A percentile compares a stretch with the other conserved stretches of the same genome.
Evolutionary conservation across 2,329 filamentous ascomycete species (phyloP).

Genomic region (Ophiostoma novo-ulmi): DNA sequence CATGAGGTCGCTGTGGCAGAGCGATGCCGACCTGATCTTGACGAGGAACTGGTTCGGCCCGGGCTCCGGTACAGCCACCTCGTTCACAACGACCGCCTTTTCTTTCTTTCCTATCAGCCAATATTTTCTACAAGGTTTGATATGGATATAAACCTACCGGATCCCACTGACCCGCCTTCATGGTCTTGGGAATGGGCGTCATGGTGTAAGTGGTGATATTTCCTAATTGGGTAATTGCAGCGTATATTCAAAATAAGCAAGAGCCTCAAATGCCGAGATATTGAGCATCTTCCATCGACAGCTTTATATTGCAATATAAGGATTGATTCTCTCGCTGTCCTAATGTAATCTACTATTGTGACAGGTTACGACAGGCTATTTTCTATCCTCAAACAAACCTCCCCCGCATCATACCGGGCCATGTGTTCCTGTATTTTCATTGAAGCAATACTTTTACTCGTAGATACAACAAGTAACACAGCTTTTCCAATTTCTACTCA

Average conservation of each 20-base stretch:
- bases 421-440: no score
- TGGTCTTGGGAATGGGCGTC: constrained; percentile 26
- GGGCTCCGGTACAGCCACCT: constrained; percentile 41
- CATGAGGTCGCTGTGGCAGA: constrained; percentile 35
- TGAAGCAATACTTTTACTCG: no score
- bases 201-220: neutral
- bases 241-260: neutral
- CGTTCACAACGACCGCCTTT: constrained; percentile 32
- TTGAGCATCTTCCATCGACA: neutral
- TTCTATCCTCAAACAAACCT: no score
- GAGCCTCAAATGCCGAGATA: neutral
- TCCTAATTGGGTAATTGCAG: neutral
- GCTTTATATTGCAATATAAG: neutral
- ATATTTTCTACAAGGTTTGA: neutral
- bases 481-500: no score
- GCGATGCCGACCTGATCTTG: constrained; percentile 36
- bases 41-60: constrained; percentile 39
- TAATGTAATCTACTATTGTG: no score
- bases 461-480: no score
- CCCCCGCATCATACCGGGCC: no score
- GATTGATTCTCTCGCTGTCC: no score
- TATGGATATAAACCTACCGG: constrained; percentile 1
- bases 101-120: constrained; percentile 3
- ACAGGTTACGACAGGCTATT: no score
- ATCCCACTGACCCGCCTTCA: constrained; percentile 28